Base-by-base conservation (phyloP, 306 rosid species). In the Acacia confusa region DNA sequence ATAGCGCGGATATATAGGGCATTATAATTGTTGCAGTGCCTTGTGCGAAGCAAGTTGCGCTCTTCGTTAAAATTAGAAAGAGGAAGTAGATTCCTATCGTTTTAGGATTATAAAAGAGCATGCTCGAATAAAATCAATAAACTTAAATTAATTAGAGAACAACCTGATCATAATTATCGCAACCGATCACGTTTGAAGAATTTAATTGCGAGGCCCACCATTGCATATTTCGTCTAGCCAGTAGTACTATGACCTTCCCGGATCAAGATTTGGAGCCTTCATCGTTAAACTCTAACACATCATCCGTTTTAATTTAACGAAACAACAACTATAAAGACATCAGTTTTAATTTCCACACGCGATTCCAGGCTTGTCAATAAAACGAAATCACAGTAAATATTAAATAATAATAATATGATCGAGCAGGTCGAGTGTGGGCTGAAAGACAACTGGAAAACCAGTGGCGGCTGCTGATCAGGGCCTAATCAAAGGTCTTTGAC, bases 61-160 rank as follows among this genome's bases (percentile, higher is more conserved):
- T 80, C 64, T 69, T 61, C 64, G 61, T 84, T 63, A 76, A 84
- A 84, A 67, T 71, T 63, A 70, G 66, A 50, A 70, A 70, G 72
- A 28, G 74, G 78, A 28, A 83, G 84, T 71, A 84, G 84, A 83
- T 84, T 84, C 57, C 82, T 61, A 71, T 80, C 87, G 66, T 70
- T 84, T 75, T 80, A 70, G 63, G 55, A 58, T 40, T 61, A 84
- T 74, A 74, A 84, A 84, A 70, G 55, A 53, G 41, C 43, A 70
- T 63, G 70, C 69, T 74, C 70, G 72, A 78, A 74, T 19, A 22
- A 72, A 66, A 66, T 72, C 79, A 52, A 72, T 79, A 57, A 36
- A 68, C 32, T 34, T 38, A 60, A 60, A 79, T 60, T 74, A 79
- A 74, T 71, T 79, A 32, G 47, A 30, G 57, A 70, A 50, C 75